phyloP scores from a whole-genome alignment of 2,329 filamentous ascomycete species.

The Pyrenophora teres region DNA sequence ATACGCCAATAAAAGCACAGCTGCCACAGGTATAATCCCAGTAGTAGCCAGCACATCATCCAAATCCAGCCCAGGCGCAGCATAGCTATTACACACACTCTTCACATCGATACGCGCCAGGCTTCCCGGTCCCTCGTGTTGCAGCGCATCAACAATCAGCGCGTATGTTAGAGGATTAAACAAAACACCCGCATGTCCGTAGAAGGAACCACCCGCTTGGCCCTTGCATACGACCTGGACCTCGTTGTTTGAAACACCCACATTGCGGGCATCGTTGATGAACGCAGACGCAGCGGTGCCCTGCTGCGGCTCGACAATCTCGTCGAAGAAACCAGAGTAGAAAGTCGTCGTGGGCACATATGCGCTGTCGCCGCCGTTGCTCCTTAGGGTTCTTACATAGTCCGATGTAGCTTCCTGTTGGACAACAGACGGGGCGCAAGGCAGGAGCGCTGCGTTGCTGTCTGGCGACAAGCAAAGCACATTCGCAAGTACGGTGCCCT shows the following conservation, averaged over 20 bases:
- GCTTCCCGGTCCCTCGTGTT: conserved; percentile 53
- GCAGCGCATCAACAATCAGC: conserved; percentile 56
- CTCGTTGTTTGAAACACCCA: conserved; percentile 58
- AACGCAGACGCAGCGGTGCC: conserved; percentile 55
- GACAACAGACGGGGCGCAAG: conserved; percentile 48
- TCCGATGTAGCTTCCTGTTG: conserved; percentile 56
- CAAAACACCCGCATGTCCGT: conserved; percentile 58
- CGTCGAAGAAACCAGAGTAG: conserved; percentile 55
- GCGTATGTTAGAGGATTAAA: conserved; percentile 55
- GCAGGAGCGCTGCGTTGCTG: conserved; percentile 32
- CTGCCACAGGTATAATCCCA: conserved; percentile 49
- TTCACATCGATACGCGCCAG: conserved; percentile 47
- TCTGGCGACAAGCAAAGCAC: conserved; percentile 21
- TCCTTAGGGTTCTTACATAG: conserved; percentile 52
- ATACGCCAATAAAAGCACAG: conserved; percentile 32
- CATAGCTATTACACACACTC: conserved; percentile 47
- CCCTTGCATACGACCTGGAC: conserved; percentile 52
- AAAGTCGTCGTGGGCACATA: conserved; percentile 62
- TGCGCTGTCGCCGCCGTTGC: conserved; percentile 55
- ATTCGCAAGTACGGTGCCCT: conserved; percentile 52
- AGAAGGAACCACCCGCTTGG: conserved; percentile 51
- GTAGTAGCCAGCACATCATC: conserved; percentile 55
- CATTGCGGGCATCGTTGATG: conserved; percentile 49
- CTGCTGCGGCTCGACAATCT: conserved; percentile 58
- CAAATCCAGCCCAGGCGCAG: conserved; percentile 50